Percentiles rank a stretch among this genome's conserved stretches.
Evolutionary conservation across 164 flowering plant genomes (phyloP).

Genomic region (Liriodendron chinense): DNA sequence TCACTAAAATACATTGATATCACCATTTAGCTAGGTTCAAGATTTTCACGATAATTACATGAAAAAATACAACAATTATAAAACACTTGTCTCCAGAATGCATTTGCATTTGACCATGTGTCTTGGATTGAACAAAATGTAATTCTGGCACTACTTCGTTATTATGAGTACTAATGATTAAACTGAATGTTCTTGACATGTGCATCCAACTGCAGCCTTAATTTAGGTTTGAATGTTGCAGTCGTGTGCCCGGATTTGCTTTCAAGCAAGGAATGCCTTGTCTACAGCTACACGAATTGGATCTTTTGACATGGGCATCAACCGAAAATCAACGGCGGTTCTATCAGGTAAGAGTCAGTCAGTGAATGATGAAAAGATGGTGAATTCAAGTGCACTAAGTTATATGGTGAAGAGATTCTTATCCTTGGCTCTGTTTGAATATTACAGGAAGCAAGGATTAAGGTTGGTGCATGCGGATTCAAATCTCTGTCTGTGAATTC

Average conservation of each 20-base stretch:
- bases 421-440: slow-evolving; percentile 1
- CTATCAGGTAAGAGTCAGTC: slow-evolving; percentile 48
- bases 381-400: not conserved
- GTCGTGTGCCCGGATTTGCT: slow-evolving; percentile 68
- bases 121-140: not conserved
- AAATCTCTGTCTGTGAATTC: not conserved
- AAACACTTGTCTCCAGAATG: too few species aligned
- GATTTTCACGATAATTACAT: too few species aligned
- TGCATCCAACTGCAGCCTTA: not conserved
- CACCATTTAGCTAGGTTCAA: too few species aligned
- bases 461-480: slow-evolving; percentile 37
- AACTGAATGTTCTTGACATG: not conserved
- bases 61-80: too few species aligned
- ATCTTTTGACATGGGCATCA: slow-evolving; percentile 39
- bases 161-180: not conserved
- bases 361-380: not conserved
- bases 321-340: slow-evolving; percentile 47
- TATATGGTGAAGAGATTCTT: not conserved
- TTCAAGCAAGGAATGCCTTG: slow-evolving; percentile 48
- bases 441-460: slow-evolving; percentile 72
- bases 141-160: not conserved
- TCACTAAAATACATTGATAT: not conserved
- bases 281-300: slow-evolving; percentile 40
- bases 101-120: too few species aligned
- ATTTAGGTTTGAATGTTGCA: slow-evolving; percentile 8